Conservation (phyloP, 163 green algal species). For the Scenedesmus sp. region DNA sequence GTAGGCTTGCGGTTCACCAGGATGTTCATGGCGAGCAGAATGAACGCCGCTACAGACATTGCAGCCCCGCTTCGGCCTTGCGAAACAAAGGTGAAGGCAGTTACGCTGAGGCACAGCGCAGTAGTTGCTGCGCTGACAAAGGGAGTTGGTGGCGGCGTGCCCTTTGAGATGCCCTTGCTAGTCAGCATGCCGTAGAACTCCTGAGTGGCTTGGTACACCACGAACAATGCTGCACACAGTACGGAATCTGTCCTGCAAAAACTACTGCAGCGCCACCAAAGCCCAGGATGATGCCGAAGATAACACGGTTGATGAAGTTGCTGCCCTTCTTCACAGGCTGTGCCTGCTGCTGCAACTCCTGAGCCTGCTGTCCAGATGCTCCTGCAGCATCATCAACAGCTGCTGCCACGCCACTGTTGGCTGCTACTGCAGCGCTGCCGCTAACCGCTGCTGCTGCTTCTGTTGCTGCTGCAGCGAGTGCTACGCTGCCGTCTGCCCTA, state of each 20-base stretch:
- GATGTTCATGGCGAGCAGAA: constrained; percentile 89
- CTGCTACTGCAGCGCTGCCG: constrained; percentile 2
- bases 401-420: background rate
- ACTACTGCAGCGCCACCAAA: constrained; percentile 77
- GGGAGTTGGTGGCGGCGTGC: constrained; percentile 79
- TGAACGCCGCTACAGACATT: constrained; percentile 87
- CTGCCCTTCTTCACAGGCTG: constrained; percentile 24
- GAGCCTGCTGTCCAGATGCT: background rate
- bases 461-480: constrained; percentile 25
- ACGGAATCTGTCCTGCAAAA: constrained; percentile 76
- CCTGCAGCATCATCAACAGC: background rate
- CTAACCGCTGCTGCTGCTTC: background rate
- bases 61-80: constrained; percentile 69
- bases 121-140: constrained; percentile 79
- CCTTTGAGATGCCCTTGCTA: constrained; percentile 81
- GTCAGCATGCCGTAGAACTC: constrained; percentile 92
- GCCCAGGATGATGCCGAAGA: constrained; percentile 83
- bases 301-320: constrained; percentile 74
- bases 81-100: constrained; percentile 67
- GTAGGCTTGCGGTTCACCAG: constrained; percentile 79
- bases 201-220: constrained; percentile 84
- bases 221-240: constrained; percentile 75
- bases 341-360: constrained; percentile 10
- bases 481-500: background rate
- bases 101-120: constrained; percentile 84